Base-by-base conservation (phyloP, 169 alveolate genomes). In the Eimeria acervulina region DNA sequence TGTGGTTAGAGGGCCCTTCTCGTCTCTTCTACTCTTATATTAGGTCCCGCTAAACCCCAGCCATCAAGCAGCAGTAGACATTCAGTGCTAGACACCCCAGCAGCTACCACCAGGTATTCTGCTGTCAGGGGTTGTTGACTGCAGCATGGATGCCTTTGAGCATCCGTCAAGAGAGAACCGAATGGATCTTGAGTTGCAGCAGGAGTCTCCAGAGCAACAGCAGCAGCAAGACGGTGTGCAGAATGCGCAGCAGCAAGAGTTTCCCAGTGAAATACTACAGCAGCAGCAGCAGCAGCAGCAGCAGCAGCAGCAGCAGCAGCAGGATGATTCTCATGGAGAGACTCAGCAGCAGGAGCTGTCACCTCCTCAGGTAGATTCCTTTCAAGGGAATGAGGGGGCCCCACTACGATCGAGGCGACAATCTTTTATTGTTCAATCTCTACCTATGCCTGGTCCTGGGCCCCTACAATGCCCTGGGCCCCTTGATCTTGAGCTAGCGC, bases 101-200 rank as follows among this genome's bases (percentile, higher is more conserved):
- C n/a, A 10, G 74, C 74, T 19, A 21, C 55, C 74, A 61, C 8
- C n/a, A 10, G n/a, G 8, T 21, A 6, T n/a, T 61, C 8, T 23
- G 74, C 74, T 61, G 74, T 61, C 74, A 61, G 74, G 74, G 74
- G 36, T 21, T n/a, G 5, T 61, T n/a, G 5, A 17, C 15, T 6
- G 8, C 5, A 61, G 5, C 74, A n/a, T 23, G 31, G 31, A 17
- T 6, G 5, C 74, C n/a, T 61, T 23, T 8, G 5, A n/a, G 8
- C 26, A 61, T 23, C 74, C 74, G 36, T n/a, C 74, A 61, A 8
- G 8, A 23, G 83, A n/a, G 44, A 31, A 13, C 47, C 6, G 44
- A 5, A 31, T 72, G 21, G 40, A n/a, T 28, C 83, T 72, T 72
- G 40, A 36, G 83, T 13, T n/a, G 83, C 83, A 72, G 83, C 83